Base-by-base conservation (phyloP, 2,329 filamentous ascomycete genomes). In the Xylariales sp. region DNA sequence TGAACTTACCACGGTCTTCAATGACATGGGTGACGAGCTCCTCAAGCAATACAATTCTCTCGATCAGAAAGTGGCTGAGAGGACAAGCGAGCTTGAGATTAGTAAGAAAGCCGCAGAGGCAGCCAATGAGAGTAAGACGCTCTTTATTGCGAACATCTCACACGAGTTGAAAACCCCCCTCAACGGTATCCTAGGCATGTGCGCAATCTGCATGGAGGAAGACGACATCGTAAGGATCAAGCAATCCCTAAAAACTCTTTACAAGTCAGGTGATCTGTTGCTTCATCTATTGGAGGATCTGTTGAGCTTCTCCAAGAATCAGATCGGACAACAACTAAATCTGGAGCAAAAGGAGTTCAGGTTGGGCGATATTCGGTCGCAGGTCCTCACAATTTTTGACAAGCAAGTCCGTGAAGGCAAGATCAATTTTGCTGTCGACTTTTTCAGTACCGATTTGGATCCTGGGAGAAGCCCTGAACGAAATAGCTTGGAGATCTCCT, bases 181-280 rank as follows among this genome's bases (percentile, higher is more conserved):
- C 43, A 97, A 97, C 57, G 93, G 91, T 10, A 96, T 97, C 36
- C 73, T 98, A 54, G 93, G 93, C 45, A 93, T 96, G 84, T 90
- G 85, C 51, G 86, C 88, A 0, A 85, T 95, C 1, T 93, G 88
- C 62, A 93, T 95, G 88, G 86, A 89, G 49, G 89, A 95, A 59
- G 83, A 90, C 36, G 88, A 95, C 53, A 67, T 89, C 11, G 62
- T 73, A 22, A 80, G 84, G 50, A 81, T 95, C 49, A 89, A 90
- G 60, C 80, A 89, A 51, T 93, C 86, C 1, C 70, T 96, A 4
- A 86, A 88, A 53, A 88, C 89, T 14, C 82, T 96, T 15, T 95
- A 95, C 64, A 93, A 90, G 62, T 91, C 86, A 16, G 88, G 80
- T 16, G 90, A 96, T 58, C 64, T 95, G 5, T 66, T 96, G 6